Evolutionary conservation across 208 protist genomes (phyloP).

Genomic region (Leishmania gerbilli): DNA sequence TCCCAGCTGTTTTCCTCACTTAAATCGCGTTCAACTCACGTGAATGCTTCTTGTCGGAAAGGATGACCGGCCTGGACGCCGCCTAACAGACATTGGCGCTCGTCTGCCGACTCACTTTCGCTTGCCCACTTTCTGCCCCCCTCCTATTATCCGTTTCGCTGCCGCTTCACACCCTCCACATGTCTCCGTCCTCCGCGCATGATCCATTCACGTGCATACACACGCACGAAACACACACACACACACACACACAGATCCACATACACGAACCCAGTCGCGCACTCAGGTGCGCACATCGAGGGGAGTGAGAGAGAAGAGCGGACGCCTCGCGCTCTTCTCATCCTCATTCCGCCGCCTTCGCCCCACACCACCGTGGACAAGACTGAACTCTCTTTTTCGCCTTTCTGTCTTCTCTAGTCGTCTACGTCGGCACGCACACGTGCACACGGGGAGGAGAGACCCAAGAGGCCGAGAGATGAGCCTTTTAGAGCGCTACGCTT

Average conservation of each 20-base stretch:
- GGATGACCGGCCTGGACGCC: background rate
- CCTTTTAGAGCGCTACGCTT: conserved; percentile 30
- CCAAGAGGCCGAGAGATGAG: conserved; percentile 9
- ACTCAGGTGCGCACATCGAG: conserved; percentile 12
- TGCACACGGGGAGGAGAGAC: background rate
- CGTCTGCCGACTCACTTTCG: background rate
- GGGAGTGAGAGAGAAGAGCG: background rate
- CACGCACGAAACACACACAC: background rate
- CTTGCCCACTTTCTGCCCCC: background rate
- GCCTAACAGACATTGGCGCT: background rate
- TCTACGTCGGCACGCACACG: background rate
- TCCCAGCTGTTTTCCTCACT: background rate
- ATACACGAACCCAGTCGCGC: background rate
- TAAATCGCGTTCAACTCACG: background rate
- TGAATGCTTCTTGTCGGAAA: background rate
- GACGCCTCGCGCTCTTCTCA: background rate
- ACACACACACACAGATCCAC: background rate
- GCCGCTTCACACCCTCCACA: background rate
- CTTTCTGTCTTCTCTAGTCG: background rate
- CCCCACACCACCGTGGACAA: background rate
- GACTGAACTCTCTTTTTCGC: background rate
- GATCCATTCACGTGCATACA: background rate
- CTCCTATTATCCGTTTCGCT: background rate
- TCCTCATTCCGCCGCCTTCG: background rate
- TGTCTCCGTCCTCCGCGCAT: background rate